Evolutionary conservation across 2,329 filamentous ascomycete genomes (phyloP), one percentile per base, ranked within the genome.

Genomic region (Grosmannia clavigera): DNA sequence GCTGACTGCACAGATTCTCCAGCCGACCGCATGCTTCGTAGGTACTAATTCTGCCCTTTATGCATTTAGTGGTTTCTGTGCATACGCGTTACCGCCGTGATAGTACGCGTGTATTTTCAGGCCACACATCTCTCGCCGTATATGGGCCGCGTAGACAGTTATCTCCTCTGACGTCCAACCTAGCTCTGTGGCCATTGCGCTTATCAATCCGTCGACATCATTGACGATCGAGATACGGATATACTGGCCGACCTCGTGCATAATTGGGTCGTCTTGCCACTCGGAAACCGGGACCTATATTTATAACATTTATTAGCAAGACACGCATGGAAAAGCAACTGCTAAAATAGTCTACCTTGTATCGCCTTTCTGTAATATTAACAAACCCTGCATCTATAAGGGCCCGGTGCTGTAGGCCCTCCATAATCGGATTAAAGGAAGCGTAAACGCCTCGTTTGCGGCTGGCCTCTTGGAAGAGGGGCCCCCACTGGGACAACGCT

Each of bases 251-350:
- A 65, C 61, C 61, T 68, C 64, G 62, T 64, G 67, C 52, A 65
- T 33, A 19, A 66, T 61, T 12, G 64, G 65, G 55, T 74, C 69
- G 7, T 68, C 67, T 1, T 70, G 68, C 73, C 73, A 75, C 1
- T 63, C 58, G 0, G 70, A 70, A 3, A 69, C 61, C 0, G 69
- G 38, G 38, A 40, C 38, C 38, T 40, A 40, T 4, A 16, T 11
- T 40, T 40, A 16, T 40, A 16, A 16, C 14, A 3, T 40, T 40
- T 9, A 16, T 40, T 1, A 40, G 11, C 2, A 40, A 40, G 3
- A 5, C 14, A 16, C 14, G 11, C 38, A 40, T 7, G 31, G 31
- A 40, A 14, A 40, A 16, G 38, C 14, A 2, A 9, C 38, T 14
- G 11, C 38, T 5, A 6, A 3, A 40, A 4, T 11, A 6, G 38